Evolutionary conservation across 805 yeast genomes (phyloP), one percentile per base, ranked within the genome.

Genomic region (Teunomyces aglyptinius): DNA sequence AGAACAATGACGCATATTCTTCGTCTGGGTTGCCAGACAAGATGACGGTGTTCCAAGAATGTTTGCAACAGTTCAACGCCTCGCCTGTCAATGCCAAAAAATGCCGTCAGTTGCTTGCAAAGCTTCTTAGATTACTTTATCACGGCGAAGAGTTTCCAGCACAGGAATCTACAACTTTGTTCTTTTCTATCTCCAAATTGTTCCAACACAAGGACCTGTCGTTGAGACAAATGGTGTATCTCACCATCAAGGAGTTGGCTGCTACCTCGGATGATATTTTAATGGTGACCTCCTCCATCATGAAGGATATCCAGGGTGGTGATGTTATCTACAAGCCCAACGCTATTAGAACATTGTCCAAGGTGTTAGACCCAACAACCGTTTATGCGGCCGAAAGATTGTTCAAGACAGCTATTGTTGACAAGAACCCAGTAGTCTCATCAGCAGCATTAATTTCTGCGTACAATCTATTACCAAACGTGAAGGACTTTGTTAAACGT

Each of bases 281-380:
- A 67, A 94, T 94, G 98, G 97, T 92, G 22, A 94, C 99, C 22
- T 89, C 97, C 2, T 90, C 96, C 22, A 91, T 94, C 62, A 94
- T 94, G 97, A 91, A 91, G 70, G 99, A 94, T 70, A 89, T 94
- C 45, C 97, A 95, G 70, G 85, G 83, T 54, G 92, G 92, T 47
- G 95, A 89, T 49, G 73, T 81, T 53, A 73, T 89, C 51, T 90
- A 86, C 69, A 89, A 90, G 62, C 97, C 99, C 47, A 86, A 94
- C 63, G 98, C 99, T 19, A 86, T 94, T 52, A 83, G 99, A 66
- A 86, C 98, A 0, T 77, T 94, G 59, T 82, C 91, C 16, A 81
- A 96, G 54, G 96, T 94, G 31, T 77, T 94, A 61, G 99, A 94
- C 65, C 86, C 84, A 18, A 77, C 89, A 27, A 91, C 96, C 7